Conservation (phyloP, 305 asterid species). For the Fraxinus paxiana region DNA sequence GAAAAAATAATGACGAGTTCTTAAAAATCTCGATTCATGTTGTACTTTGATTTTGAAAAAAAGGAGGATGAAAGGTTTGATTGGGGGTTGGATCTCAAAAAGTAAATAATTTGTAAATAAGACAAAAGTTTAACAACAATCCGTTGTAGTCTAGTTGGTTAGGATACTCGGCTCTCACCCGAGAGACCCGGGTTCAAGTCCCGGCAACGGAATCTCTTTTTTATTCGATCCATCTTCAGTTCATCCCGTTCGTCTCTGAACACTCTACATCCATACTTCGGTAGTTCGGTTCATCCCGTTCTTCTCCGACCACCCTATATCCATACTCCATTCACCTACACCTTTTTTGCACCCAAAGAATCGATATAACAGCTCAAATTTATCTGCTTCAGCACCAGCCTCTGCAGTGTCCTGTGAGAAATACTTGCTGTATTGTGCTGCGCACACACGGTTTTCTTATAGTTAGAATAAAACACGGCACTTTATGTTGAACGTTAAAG, state of each 20-base stretch:
- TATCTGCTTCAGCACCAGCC: background rate
- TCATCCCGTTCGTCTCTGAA: background rate
- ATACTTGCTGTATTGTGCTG: background rate
- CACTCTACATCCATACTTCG: background rate
- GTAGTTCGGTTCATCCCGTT: background rate
- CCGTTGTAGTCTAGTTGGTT: constrained; percentile 3
- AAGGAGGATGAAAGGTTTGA: background rate
- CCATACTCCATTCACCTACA: background rate
- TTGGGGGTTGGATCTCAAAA: background rate
- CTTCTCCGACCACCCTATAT: background rate
- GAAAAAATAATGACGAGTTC: background rate
- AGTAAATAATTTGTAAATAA: background rate
- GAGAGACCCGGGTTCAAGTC: constrained; percentile 11
- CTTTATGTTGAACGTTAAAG: background rate
- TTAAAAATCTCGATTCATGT: background rate
- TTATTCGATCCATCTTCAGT: background rate
- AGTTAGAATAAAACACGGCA: background rate
- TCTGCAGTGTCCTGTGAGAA: background rate
- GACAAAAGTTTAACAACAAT: background rate
- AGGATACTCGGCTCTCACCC: constrained; percentile 3
- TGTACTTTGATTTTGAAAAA: background rate
- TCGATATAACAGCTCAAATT: background rate
- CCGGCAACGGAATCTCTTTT: background rate
- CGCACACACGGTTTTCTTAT: background rate
- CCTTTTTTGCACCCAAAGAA: background rate